Conservation (phyloP, 257 asterid genomes). For the Solanum rostratum region DNA sequence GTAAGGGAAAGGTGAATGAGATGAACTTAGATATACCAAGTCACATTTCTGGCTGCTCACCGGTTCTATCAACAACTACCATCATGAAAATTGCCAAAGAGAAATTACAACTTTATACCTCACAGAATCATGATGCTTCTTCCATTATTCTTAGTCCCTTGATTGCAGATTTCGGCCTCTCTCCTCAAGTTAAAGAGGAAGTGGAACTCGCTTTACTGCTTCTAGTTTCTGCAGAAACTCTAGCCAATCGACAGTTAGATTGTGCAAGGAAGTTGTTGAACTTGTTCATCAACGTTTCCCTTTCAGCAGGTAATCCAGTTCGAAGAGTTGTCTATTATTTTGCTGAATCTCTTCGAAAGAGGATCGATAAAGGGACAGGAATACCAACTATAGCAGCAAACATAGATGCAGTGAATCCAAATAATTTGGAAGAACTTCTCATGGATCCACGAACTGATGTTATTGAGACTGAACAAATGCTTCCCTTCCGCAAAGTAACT, state of each 20-base stretch:
- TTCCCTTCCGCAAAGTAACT: slow-evolving; percentile 19
- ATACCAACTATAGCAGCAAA: background rate
- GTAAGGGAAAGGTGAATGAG: background rate
- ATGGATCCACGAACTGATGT: background rate
- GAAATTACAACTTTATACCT: background rate
- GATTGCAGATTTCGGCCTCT: background rate
- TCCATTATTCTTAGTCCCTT: background rate
- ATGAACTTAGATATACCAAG: background rate
- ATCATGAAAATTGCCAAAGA: background rate
- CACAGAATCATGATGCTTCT: background rate
- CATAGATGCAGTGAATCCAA: background rate
- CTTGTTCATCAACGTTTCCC: slow-evolving; percentile 6
- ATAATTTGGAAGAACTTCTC: slow-evolving; percentile 6
- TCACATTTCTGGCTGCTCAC: background rate
- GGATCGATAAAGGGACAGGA: slow-evolving; percentile 3
- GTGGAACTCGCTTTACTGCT: slow-evolving; percentile 12
- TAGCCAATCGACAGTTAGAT: slow-evolving; percentile 15
- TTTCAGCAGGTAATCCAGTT: slow-evolving; percentile 10
- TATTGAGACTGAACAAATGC: background rate
- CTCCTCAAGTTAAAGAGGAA: slow-evolving; percentile 7
- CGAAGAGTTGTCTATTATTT: slow-evolving; percentile 17
- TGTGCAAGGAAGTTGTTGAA: slow-evolving; percentile 15
- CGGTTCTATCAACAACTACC: background rate
- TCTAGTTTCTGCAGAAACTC: slow-evolving; percentile 12
- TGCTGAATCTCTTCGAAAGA: slow-evolving; percentile 24